These are phyloP conservation scores for Pichia manshurica DNA, from an alignment of 805 yeast genomes.

Conservation along the genomic window DNA sequence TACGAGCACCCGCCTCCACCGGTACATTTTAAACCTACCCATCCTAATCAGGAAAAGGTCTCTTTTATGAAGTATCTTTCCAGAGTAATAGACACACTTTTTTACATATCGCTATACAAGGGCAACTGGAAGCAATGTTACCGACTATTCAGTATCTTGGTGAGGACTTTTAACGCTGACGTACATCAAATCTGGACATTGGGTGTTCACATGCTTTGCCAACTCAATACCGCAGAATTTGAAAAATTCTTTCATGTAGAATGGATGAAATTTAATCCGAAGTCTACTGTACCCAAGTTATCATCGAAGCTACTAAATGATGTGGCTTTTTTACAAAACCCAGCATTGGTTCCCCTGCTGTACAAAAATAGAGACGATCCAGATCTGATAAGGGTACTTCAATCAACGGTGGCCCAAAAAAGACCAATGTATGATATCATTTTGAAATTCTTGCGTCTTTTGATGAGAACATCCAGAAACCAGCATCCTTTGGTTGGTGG, in stretches of 20 bases:
- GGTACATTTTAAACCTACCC: not conserved
- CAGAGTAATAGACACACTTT: conserved; percentile 26
- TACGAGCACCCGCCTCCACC: not conserved
- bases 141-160: conserved; percentile 43
- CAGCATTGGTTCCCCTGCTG: not conserved
- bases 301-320: not conserved
- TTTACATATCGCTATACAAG: conserved; percentile 44
- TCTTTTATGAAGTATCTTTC: conserved; percentile 27
- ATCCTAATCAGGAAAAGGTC: not conserved
- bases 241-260: not conserved
- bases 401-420: not conserved
- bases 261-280: not conserved
- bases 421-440: conserved; percentile 4
- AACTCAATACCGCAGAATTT: conserved; percentile 24
- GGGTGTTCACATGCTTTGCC: conserved; percentile 48
- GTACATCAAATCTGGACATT: conserved; percentile 57
- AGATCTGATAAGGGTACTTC: not conserved
- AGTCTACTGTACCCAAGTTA: not conserved
- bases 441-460: conserved; percentile 6
- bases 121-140: conserved; percentile 54
- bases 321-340: conserved; percentile 8
- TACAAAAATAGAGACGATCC: not conserved
- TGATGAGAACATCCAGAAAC: conserved; percentile 11
- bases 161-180: conserved; percentile 46
- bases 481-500: conserved; percentile 10